Base-by-base conservation (phyloP, 2,329 filamentous ascomycete species). In the Aspergillus uvarum region DNA sequence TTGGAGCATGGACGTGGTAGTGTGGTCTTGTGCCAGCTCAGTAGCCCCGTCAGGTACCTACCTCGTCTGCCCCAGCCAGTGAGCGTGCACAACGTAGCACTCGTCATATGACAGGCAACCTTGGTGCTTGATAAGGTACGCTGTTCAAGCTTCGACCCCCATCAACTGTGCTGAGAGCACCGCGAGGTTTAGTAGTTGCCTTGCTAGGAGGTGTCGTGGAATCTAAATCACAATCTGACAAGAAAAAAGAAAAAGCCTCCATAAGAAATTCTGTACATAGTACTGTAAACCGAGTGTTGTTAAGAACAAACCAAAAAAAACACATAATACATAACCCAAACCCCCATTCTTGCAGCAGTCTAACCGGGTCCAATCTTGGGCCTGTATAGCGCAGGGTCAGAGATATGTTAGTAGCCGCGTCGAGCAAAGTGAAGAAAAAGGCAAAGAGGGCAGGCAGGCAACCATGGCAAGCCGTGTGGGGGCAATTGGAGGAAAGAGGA, bases 331-430 rank as follows among this genome's bases (percentile, higher is more conserved):
- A 49, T 52, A 38, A 54, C 22, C 47, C n/a, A 38, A 51, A 5
- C 44, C n/a, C 26, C 26, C 26, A 29, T 8, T 3, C 26, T 26
- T 26, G 22, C 12, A 12, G 50, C 50, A 50, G 19, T 32, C 72
- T 72, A 79, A 62, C 76, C 76, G 4, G 76, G 76, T 68, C 74
- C 76, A 57, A 77, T 76, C 65, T 75, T 77, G 50, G 73, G 74
- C 74, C 75, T 77, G 55, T 53, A 22, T 4, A 29, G 21, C 12
- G 24, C 7, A 29, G 1, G 8, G 26, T 29, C 1, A 29, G 26
- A 8, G 10, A 5, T 8, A 14, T 19, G 32, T 10, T 10, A 31
- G 52, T 54, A 14, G 50, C 29, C 22, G 22, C 3, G 22, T 22
- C 22, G 24, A 47, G 22, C 26, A 32, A 51, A 7, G n/a, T 21